phyloP scores from a whole-genome alignment of 805 yeast species.

The Candida easanensis region DNA sequence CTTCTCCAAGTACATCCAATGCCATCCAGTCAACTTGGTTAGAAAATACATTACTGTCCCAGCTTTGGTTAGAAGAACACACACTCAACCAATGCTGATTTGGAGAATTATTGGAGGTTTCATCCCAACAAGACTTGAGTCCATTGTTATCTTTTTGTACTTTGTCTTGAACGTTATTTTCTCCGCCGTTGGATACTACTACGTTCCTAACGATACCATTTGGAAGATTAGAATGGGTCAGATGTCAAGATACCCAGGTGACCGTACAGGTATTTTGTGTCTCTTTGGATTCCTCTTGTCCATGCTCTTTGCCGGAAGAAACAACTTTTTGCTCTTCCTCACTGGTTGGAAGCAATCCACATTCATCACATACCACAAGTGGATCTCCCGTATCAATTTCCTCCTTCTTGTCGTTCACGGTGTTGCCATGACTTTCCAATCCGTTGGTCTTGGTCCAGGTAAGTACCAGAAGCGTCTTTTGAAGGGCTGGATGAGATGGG shows the following conservation, averaged over 20 bases:
- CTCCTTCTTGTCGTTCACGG: slow-evolving; percentile 20
- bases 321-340: slow-evolving; percentile 58
- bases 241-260: slow-evolving; percentile 27
- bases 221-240: slow-evolving; percentile 20
- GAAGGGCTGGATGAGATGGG: slow-evolving; percentile 21
- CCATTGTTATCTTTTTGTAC: slow-evolving; percentile 35
- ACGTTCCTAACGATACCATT: slow-evolving; percentile 18
- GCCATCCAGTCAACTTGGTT: slow-evolving; percentile 13
- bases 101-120: slow-evolving; percentile 20
- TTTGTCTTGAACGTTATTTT: slow-evolving; percentile 22
- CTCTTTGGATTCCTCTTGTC: slow-evolving; percentile 47
- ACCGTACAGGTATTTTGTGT: slow-evolving; percentile 23
- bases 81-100: slow-evolving; percentile 18
- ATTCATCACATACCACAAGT: slow-evolving; percentile 65
- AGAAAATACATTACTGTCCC: slow-evolving; percentile 21
- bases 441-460: slow-evolving; percentile 12
- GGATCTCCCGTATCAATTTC: slow-evolving; percentile 49
- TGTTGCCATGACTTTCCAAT: slow-evolving; percentile 23
- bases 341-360: slow-evolving; percentile 68
- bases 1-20: slow-evolving; percentile 15
- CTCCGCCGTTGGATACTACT: slow-evolving; percentile 19
- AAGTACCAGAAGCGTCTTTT: slow-evolving; percentile 11
- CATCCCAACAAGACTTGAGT: slow-evolving; percentile 25
- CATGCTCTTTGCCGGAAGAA: slow-evolving; percentile 67
- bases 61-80: slow-evolving; percentile 17